Conservation (phyloP, 495 filamentous ascomycete species). For the Xylona heveae region DNA sequence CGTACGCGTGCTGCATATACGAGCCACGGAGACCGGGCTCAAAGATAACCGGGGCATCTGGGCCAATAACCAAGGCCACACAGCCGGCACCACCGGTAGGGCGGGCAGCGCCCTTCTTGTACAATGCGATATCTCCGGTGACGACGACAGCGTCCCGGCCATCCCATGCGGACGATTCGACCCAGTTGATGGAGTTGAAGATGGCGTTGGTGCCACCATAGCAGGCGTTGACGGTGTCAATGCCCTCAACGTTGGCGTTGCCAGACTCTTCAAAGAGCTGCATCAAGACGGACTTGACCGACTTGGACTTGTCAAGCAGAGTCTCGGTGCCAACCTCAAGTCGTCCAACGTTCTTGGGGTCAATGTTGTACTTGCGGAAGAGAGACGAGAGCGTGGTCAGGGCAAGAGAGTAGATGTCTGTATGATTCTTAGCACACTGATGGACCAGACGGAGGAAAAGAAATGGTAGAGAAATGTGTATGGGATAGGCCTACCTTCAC, state of each 20-base stretch:
- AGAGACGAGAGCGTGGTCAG: slow-evolving; percentile 79
- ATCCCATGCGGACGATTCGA: slow-evolving; percentile 97
- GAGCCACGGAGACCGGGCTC: slow-evolving; percentile 81
- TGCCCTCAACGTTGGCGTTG: slow-evolving; percentile 85
- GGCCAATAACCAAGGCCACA: slow-evolving; percentile 86
- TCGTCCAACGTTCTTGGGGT: slow-evolving; percentile 72
- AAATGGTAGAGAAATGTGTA: background rate
- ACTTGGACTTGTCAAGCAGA: slow-evolving; percentile 97
- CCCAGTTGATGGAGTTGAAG: slow-evolving; percentile 94
- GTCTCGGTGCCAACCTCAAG: slow-evolving; percentile 98
- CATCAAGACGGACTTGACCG: slow-evolving; percentile 99
- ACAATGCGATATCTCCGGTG: slow-evolving; percentile 92
- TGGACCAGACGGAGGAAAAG: slow-evolving; percentile 6
- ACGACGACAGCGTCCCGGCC: slow-evolving; percentile 86
- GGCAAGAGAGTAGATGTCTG: slow-evolving; percentile 95
- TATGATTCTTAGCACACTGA: slow-evolving; percentile 6
- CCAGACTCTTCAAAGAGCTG: slow-evolving; percentile 73
- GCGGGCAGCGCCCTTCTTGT: slow-evolving; percentile 86
- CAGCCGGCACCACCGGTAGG: slow-evolving; percentile 91
- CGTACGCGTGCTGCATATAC: slow-evolving; percentile 91
- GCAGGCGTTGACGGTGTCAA: slow-evolving; percentile 94
- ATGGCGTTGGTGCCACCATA: slow-evolving; percentile 96
- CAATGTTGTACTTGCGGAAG: slow-evolving; percentile 81
- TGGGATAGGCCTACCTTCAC: slow-evolving; percentile 50
- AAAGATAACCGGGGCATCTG: slow-evolving; percentile 74